phyloP scores from a whole-genome alignment of 169 alveolate species.

The Toxoplasma gondii region DNA sequence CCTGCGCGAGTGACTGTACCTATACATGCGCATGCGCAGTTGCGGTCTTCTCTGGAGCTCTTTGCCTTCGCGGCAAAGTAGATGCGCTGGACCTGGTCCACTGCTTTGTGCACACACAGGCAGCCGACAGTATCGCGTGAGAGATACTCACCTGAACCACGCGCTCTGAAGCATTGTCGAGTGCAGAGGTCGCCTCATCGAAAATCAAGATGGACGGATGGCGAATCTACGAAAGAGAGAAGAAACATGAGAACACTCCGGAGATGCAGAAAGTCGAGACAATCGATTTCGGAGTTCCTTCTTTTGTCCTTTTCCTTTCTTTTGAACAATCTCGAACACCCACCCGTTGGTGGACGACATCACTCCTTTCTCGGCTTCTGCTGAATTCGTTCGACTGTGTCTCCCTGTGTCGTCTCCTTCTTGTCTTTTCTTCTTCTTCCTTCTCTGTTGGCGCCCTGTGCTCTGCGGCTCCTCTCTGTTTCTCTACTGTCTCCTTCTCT shows the following conservation, averaged over 20 bases:
- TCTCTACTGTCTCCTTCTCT: too few species aligned
- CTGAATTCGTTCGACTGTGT: too few species aligned
- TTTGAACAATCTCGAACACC: background rate
- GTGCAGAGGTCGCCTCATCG: slow-evolving; percentile 95
- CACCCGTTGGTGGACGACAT: background rate
- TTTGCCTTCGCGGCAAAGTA: too few species aligned
- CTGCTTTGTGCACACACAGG: too few species aligned
- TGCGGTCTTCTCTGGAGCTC: too few species aligned
- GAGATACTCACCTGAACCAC: slow-evolving; percentile 60
- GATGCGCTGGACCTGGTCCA: too few species aligned
- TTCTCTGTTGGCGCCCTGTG: too few species aligned
- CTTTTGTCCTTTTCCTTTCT: background rate
- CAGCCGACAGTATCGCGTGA: too few species aligned
- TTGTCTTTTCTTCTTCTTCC: background rate
- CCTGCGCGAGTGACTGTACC: too few species aligned
- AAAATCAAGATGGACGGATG: slow-evolving; percentile 86
- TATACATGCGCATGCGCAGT: too few species aligned
- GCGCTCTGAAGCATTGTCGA: slow-evolving; percentile 78
- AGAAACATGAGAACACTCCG: background rate
- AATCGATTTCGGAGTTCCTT: background rate
- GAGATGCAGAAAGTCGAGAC: background rate
- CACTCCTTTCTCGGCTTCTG: background rate
- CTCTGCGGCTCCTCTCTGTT: too few species aligned
- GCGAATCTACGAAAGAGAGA: slow-evolving; percentile 15
- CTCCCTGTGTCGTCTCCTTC: too few species aligned